Evolutionary conservation across 805 yeast species (phyloP), one percentile per base, ranked within the genome.

Genomic region (Babjeviella inositovora): DNA sequence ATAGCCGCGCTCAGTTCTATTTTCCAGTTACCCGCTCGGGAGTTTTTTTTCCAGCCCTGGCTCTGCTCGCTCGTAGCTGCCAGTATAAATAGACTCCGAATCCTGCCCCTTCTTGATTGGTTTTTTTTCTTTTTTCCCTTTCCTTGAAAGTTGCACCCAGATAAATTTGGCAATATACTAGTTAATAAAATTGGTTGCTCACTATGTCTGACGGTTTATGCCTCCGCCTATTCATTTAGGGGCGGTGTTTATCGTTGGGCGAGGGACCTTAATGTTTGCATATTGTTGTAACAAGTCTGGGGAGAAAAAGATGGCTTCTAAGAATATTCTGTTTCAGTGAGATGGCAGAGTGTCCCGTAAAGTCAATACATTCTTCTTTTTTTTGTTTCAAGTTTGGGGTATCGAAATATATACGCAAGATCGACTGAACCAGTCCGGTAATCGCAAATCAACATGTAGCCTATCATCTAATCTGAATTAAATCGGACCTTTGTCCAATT

Each of bases 191-290:
- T 12, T 18, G 22, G 17, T 24, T 24, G 23, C 15, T 23, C 25
- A 17, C 15, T 26, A 26, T 27, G 22, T 21, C 19, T 25, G 20
- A 12, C 24, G 15, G 23, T 16, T 22, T 25, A 23, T 18, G 28
- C 26, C 23, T 33, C 39, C 45, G 50, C 52, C 49, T 41, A 45
- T 47, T 47, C 25, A 36, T 26, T 46, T 45, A 43, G 47, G 50
- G 44, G 33, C 28, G 16, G 11, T 23, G 23, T 21, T 19, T 24
- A 22, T 27, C 29, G 31, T 32, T 25, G 34, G 23, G 27, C 20
- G 20, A 18, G 19, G 24, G 21, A 21, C 13, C 15, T 13, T 24
- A 32, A 37, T 43, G 45, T 40, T 34, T 23, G 21, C 32, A 23
- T 28, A 22, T 32, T 32, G 47, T 38, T 39, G 46, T 38, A 26